These are phyloP conservation scores for Neckera pumila DNA, from an alignment of 225 moss, liverwort and hornwort genomes.

Conservation along the genomic window DNA sequence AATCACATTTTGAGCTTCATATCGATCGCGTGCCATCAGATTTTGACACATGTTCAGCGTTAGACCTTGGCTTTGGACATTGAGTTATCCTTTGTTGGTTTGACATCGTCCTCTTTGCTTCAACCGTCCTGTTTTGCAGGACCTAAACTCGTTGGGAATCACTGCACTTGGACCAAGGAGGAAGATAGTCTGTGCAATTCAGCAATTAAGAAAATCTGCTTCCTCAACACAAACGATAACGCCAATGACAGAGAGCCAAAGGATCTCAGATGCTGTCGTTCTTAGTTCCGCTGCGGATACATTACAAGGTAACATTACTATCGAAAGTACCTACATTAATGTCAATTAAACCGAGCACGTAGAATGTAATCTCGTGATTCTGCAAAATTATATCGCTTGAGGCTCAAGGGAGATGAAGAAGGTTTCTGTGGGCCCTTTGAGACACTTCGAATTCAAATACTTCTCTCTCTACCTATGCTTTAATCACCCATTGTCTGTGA, in stretches of 20 bases:
- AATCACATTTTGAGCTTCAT: background rate
- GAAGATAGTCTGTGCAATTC: slow-evolving; percentile 72
- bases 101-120: background rate
- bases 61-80: background rate
- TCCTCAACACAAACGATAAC: background rate
- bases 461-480: background rate
- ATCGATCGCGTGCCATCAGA: background rate
- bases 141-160: slow-evolving; percentile 68
- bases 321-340: background rate
- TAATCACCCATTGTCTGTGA: background rate
- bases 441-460: background rate
- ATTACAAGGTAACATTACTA: slow-evolving; percentile 11
- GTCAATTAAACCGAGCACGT: background rate
- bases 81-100: background rate
- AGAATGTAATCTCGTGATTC: background rate
- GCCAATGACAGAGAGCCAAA: slow-evolving; percentile 1
- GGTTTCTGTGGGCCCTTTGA: background rate
- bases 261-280: slow-evolving; percentile 3
- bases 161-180: slow-evolving; percentile 78
- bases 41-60: background rate
- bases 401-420: background rate
- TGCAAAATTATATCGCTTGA: background rate
- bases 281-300: background rate
- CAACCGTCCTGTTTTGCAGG: slow-evolving; percentile 32
- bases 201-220: slow-evolving; percentile 40